A percentile compares a stretch with the other conserved stretches of the same genome.
Conservation (phyloP, 1,284 basidiomycete genomes). For the Nidula niveotomentosa region DNA sequence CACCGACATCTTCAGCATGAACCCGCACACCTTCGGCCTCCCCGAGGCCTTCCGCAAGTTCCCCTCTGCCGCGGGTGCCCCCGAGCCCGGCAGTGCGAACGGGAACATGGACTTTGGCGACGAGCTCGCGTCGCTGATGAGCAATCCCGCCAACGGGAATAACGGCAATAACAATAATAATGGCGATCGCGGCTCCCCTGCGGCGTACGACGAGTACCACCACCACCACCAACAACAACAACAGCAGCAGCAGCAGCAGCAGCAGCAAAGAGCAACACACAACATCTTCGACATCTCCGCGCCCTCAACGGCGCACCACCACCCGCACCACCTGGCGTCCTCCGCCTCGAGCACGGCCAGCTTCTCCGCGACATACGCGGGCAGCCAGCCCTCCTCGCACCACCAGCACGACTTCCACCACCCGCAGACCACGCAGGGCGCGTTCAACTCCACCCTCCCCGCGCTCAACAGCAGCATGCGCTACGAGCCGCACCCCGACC, state of each 20-base stretch:
- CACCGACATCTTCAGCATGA: constrained; percentile 25
- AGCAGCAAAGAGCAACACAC: constrained; percentile 37
- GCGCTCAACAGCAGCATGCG: constrained; percentile 62
- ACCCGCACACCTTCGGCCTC: no score
- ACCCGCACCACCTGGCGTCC: neutral
- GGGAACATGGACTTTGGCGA: constrained; percentile 55
- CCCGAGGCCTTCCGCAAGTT: no score
- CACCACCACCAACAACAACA: no score
- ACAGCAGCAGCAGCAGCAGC: constrained; percentile 20
- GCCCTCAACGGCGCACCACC: constrained; percentile 13
- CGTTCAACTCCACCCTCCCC: constrained; percentile 62
- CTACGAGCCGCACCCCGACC: constrained; percentile 54
- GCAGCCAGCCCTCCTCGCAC: constrained; percentile 10
- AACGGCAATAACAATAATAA: no score
- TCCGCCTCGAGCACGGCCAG: neutral
- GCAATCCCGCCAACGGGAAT: no score
- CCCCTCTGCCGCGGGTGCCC: no score
- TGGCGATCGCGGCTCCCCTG: neutral
- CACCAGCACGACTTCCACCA: constrained; percentile 22
- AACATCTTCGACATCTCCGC: constrained; percentile 73
- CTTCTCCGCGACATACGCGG: constrained; percentile 5
- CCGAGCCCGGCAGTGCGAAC: no score
- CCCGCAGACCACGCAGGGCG: constrained; percentile 29
- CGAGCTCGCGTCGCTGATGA: constrained; percentile 62
- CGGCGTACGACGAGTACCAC: neutral